These are phyloP conservation scores for Plenodomus tracheiphilus DNA, from an alignment of 2,329 filamentous ascomycete genomes.

Conservation along the genomic window DNA sequence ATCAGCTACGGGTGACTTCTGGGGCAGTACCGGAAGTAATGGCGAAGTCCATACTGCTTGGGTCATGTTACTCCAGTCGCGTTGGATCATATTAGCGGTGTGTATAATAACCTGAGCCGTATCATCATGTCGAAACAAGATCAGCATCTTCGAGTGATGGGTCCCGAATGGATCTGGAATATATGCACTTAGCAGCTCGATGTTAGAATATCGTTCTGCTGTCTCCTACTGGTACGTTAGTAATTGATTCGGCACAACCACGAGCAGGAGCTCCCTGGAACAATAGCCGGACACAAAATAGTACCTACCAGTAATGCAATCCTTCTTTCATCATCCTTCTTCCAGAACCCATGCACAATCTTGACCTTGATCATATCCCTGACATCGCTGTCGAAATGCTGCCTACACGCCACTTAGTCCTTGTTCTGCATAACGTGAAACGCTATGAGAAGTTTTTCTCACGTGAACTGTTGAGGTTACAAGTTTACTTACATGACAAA, in stretches of 20 bases:
- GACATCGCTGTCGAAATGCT: slow-evolving; percentile 61
- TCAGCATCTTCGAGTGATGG: slow-evolving; percentile 83
- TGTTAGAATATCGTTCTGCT: slow-evolving; percentile 65
- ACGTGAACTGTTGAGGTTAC: neutral
- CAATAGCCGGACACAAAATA: neutral
- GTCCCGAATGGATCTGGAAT: slow-evolving; percentile 87
- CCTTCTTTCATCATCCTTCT: slow-evolving; percentile 65
- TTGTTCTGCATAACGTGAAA: neutral
- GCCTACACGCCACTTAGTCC: slow-evolving; percentile 26
- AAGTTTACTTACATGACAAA: slow-evolving; percentile 57
- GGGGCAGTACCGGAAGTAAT: slow-evolving; percentile 58
- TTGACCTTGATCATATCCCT: slow-evolving; percentile 58
- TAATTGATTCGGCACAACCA: neutral
- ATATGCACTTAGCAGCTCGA: slow-evolving; percentile 71
- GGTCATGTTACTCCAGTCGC: slow-evolving; percentile 87
- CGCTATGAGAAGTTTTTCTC: neutral
- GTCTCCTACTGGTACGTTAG: slow-evolving; percentile 55
- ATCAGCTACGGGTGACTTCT: neutral
- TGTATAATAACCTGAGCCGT: slow-evolving; percentile 80
- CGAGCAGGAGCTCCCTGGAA: neutral
- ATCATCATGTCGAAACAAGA: slow-evolving; percentile 78
- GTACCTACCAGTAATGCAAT: slow-evolving; percentile 59
- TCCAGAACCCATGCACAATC: slow-evolving; percentile 68
- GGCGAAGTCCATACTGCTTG: slow-evolving; percentile 83
- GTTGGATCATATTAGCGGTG: slow-evolving; percentile 87